Conservation (phyloP, 2,329 filamentous ascomycete genomes). For the Fonsecaea multimorphosa region DNA sequence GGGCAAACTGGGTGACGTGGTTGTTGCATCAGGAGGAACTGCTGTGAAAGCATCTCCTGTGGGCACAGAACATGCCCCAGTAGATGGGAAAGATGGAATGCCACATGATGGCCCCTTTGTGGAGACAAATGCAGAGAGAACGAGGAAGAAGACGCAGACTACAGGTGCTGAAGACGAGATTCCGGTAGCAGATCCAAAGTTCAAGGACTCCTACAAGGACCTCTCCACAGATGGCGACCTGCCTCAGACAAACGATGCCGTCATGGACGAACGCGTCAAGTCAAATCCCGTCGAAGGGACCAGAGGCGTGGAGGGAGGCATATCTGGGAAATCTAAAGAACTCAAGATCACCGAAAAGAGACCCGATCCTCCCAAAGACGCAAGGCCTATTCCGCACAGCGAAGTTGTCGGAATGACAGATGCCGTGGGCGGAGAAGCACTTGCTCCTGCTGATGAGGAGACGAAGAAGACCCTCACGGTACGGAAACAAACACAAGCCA, state of each 20-base stretch:
- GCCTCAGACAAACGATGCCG: constrained; percentile 70
- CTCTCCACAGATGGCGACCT: constrained; percentile 47
- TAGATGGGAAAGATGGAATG: constrained; percentile 92
- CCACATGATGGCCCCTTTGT: constrained; percentile 83
- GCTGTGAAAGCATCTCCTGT: constrained; percentile 42
- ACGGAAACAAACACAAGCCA: constrained; percentile 36
- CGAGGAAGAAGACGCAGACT: constrained; percentile 48
- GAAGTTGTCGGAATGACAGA: constrained; percentile 72
- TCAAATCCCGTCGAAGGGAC: constrained; percentile 80
- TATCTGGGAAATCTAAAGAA: constrained; percentile 84
- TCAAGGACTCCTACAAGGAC: constrained; percentile 46
- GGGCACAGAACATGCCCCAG: constrained; percentile 79
- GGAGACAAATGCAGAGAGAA: constrained; percentile 55
- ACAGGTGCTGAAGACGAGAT: constrained; percentile 39
- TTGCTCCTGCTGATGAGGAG: constrained; percentile 50
- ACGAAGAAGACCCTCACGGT: constrained; percentile 63
- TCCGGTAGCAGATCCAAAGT: constrained; percentile 41
- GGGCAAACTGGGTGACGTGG: constrained; percentile 25
- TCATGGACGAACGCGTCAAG: constrained; percentile 89
- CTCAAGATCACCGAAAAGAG: constrained; percentile 74
- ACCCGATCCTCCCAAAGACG: constrained; percentile 84
- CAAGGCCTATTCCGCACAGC: constrained; percentile 78
- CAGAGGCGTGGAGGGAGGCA: constrained; percentile 85
- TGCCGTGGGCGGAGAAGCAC: constrained; percentile 45
- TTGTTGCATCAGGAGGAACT: constrained; percentile 22